Conservation (phyloP, 2,329 filamentous ascomycete species). For the Cladophialophora exuberans region DNA sequence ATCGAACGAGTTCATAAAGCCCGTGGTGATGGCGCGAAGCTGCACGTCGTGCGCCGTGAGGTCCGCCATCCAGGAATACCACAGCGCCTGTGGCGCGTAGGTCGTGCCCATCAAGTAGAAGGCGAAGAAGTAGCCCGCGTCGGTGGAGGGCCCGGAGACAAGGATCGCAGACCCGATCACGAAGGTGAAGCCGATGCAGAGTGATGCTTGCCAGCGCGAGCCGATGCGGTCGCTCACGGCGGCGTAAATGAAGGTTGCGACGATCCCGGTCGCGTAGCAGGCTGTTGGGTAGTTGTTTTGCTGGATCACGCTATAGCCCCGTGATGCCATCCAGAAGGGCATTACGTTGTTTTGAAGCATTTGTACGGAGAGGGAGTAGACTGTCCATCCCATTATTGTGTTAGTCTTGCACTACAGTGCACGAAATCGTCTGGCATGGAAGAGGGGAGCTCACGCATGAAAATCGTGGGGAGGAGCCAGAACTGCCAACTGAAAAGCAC, state of each 20-base stretch:
- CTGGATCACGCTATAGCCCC: slow-evolving; percentile 48
- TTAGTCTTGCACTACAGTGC: too few species aligned
- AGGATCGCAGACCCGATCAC: slow-evolving; percentile 46
- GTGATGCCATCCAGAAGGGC: slow-evolving; percentile 50
- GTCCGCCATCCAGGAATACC: slow-evolving; percentile 54
- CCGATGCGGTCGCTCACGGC: slow-evolving; percentile 47
- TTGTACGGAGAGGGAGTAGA: slow-evolving; percentile 51
- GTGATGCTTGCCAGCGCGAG: slow-evolving; percentile 50
- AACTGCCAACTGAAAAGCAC: slow-evolving; percentile 51
- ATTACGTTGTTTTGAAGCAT: slow-evolving; percentile 51
- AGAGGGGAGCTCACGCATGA: slow-evolving; percentile 39
- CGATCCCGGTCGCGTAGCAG: slow-evolving; percentile 47
- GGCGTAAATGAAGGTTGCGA: slow-evolving; percentile 48
- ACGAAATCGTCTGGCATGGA: too few species aligned
- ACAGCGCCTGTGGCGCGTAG: slow-evolving; percentile 51
- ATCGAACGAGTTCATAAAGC: slow-evolving; percentile 43
- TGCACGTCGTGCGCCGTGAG: slow-evolving; percentile 38
- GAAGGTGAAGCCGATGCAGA: slow-evolving; percentile 49
- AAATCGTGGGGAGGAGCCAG: slow-evolving; percentile 49
- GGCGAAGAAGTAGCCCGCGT: slow-evolving; percentile 48
- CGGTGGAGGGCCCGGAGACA: slow-evolving; percentile 38
- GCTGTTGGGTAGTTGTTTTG: slow-evolving; percentile 52
- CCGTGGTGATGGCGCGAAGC: slow-evolving; percentile 40
- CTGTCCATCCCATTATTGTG: too few species aligned
- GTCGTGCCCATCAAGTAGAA: slow-evolving; percentile 52